phyloP scores from a whole-genome alignment of 371 early-diverging fungal species.

The Mortierella sp. region DNA sequence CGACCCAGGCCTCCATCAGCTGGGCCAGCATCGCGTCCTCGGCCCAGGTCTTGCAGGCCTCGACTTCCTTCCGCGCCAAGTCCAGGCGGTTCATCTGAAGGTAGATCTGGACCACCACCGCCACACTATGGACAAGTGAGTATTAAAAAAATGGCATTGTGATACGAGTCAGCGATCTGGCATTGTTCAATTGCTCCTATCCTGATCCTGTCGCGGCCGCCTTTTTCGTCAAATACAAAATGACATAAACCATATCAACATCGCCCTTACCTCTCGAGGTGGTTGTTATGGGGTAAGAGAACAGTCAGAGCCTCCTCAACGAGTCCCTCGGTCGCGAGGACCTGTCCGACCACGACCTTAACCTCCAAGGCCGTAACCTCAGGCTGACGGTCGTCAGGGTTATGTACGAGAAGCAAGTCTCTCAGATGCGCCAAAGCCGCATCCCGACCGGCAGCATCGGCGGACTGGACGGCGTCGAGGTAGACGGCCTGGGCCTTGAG shows the following conservation, averaged over 20 bases:
- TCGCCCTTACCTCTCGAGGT: constrained; percentile 86
- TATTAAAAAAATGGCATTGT: not conserved
- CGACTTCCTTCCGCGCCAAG: constrained; percentile 87
- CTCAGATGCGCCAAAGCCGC: constrained; percentile 47
- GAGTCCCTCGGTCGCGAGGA: constrained; percentile 60
- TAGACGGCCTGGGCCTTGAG: constrained; percentile 56
- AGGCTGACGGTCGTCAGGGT: constrained; percentile 39
- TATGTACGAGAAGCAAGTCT: constrained; percentile 37
- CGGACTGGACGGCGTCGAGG: constrained; percentile 53
- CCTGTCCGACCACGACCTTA: constrained; percentile 65
- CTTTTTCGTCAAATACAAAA: too few relatives aligned
- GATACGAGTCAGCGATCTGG: constrained; percentile 21
- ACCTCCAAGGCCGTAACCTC: constrained; percentile 48
- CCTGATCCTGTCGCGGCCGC: not conserved
- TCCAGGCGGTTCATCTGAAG: constrained; percentile 87
- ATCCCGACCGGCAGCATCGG: constrained; percentile 47
- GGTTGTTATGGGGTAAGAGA: constrained; percentile 77
- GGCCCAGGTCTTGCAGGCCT: constrained; percentile 82
- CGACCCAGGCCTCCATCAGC: constrained; percentile 93
- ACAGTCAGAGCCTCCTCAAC: constrained; percentile 76
- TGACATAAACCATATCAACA: too few relatives aligned
- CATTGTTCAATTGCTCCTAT: not conserved
- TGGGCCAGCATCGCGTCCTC: constrained; percentile 94
- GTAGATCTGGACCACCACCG: constrained; percentile 84
- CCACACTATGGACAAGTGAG: constrained; percentile 67